Percentiles rank a stretch among this genome's conserved stretches.
Evolutionary conservation across 768 basidiomycete genomes (phyloP).

Genomic region (Leccinum incarnatum): DNA sequence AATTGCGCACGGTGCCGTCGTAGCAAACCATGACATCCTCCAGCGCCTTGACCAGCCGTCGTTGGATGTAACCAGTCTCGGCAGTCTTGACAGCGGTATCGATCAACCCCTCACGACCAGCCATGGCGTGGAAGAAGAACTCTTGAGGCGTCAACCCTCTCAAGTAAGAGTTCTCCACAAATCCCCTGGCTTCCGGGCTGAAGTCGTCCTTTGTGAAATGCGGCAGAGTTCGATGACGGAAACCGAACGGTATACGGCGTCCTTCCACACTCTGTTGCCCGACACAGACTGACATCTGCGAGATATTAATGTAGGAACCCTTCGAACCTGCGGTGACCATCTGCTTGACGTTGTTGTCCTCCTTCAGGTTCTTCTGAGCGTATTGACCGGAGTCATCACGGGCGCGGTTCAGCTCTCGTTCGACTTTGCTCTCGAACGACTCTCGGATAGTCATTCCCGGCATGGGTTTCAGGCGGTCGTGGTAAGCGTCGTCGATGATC

Average conservation of each 20-base stretch:
- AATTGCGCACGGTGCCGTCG: constrained; percentile 97
- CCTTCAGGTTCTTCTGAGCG: constrained; percentile 96
- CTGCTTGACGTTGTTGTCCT: constrained; percentile 99
- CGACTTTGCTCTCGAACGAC: constrained; percentile 92
- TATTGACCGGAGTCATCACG: constrained; percentile 95
- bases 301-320: constrained; percentile 99
- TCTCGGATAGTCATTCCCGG: constrained; percentile 99
- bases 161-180: constrained; percentile 98
- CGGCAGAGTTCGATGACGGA: constrained; percentile 92
- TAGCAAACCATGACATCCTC: constrained; percentile 98
- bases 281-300: constrained; percentile 99
- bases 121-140: constrained; percentile 99
- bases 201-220: constrained; percentile 99
- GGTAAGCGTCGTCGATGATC: constrained; percentile 79
- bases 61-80: constrained; percentile 98
- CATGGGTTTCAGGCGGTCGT: constrained; percentile 82
- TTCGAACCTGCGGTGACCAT: constrained; percentile 99
- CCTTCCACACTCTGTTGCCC: constrained; percentile 99
- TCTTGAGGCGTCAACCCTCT: constrained; percentile 96
- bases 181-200: constrained; percentile 95
- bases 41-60: constrained; percentile 94
- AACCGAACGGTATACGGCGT: constrained; percentile 97
- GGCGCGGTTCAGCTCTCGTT: constrained; percentile 88
- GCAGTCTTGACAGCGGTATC: constrained; percentile 99
- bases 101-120: constrained; percentile 97